Conservation (phyloP, 305 asterid genomes). For the Euphrasia arctica region DNA sequence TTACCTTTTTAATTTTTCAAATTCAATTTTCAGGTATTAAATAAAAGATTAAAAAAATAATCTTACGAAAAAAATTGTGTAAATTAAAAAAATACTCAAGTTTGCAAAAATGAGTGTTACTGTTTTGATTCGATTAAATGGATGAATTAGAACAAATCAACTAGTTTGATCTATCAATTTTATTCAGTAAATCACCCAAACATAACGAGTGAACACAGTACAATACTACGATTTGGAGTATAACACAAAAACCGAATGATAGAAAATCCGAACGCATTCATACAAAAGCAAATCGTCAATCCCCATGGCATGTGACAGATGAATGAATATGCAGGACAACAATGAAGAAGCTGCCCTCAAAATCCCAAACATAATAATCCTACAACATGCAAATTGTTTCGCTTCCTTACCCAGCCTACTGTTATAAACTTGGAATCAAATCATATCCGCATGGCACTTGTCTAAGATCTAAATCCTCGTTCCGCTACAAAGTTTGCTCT, state of each 20-base stretch:
- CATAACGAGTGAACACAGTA: too few relatives aligned
- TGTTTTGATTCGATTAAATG: too few relatives aligned
- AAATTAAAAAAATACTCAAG: too few relatives aligned
- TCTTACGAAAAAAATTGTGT: too few relatives aligned
- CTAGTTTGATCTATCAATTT: too few relatives aligned
- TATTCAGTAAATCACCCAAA: too few relatives aligned
- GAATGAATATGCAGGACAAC: neutral
- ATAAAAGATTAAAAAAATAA: too few relatives aligned
- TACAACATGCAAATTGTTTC: neutral
- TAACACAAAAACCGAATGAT: neutral
- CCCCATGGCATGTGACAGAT: neutral
- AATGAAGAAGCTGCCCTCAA: neutral
- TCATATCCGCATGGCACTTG: neutral
- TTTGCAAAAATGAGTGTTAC: too few relatives aligned
- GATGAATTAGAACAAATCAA: too few relatives aligned
- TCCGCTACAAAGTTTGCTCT: neutral
- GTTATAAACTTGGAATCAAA: neutral
- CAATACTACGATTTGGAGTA: too few relatives aligned
- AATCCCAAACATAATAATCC: neutral
- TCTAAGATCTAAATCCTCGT: neutral
- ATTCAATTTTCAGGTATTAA: too few relatives aligned
- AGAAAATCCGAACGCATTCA: neutral
- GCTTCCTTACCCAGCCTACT: neutral
- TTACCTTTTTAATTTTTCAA: too few relatives aligned
- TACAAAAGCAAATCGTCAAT: constrained; percentile 6